Conservation (phyloP, 1,284 basidiomycete species). For the Leccinum pachyderme region DNA sequence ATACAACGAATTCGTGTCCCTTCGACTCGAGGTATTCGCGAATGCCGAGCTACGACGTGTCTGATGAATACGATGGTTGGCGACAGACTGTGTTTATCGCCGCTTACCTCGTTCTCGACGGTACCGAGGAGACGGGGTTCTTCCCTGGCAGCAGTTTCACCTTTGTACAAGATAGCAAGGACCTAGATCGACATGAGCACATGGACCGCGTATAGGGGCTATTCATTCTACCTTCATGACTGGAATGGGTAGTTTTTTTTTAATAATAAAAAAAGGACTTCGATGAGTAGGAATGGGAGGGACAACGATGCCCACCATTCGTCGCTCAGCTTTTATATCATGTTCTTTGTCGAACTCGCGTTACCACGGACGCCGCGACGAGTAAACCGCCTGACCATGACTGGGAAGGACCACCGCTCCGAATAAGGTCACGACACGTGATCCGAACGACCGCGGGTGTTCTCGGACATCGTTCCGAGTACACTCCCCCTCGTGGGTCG, state of each 20-base stretch:
- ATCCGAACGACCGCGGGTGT: constrained; percentile 2
- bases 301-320: background rate
- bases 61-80: constrained; percentile 6
- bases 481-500: constrained; percentile 6
- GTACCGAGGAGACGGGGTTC: constrained; percentile 89
- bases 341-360: background rate
- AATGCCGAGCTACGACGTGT: constrained; percentile 60
- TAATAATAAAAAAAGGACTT: background rate
- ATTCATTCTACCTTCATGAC: constrained; percentile 28
- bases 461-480: constrained; percentile 8
- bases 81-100: background rate
- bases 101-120: constrained; percentile 76
- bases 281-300: background rate
- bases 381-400: background rate
- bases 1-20: constrained; percentile 76
- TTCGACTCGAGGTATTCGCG: constrained; percentile 68
- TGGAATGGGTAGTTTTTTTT: constrained; percentile 1
- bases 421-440: constrained; percentile 5
- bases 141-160: constrained; percentile 69
- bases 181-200: constrained; percentile 45
- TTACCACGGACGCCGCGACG: background rate
- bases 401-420: background rate
- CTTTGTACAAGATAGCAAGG: constrained; percentile 80
- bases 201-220: background rate
- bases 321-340: constrained; percentile 24